Base-by-base conservation (phyloP, 2,329 filamentous ascomycete species). In the Fusarium phyllophilum region DNA sequence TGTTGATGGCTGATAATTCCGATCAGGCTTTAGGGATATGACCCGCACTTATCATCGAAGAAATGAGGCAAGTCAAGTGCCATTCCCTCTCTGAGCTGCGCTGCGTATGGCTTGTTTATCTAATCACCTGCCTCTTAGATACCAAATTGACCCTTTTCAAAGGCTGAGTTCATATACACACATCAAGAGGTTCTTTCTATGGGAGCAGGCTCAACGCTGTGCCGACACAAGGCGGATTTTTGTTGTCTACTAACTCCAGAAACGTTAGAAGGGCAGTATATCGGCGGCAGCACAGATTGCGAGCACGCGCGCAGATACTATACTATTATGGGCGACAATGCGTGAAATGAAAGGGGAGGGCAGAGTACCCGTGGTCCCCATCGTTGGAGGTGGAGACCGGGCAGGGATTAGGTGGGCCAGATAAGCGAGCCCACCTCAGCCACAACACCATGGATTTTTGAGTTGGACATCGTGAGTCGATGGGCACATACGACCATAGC, bases 401-500 rank as follows among this genome's bases (percentile, higher is more conserved):
- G 18, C 10, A n/a, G 14, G 10, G n/a, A 49, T 31, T n/a, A 20
- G 18, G 33, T 51, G 48, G 29, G 48, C 10, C 6, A 24, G 29
- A 5, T 33, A 34, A 51, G 31, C 48, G 33, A 14, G 2, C 11
- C 46, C 36, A 61, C 38, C 17, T 55, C 22, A 42, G 36, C 36
- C 48, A 24, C 58, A 63, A 63, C 54, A 48, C 54, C 61, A 63
- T 22, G 29, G 6, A 38, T 18, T 48, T 42, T n/a, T 60, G 8
- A 3, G 0, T 9, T 6, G 29, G 22, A 22, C 15, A 39, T 17
- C 12, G 14, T 13, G 42, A 4, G 12, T 5, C 0, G 4, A 20
- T 9, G 5, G 11, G 22, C 13, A 64, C 61, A 64, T 64, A 64
- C 55, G 61, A 61, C 61, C 61, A 64, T 17, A 64, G 61, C 55